phyloP scores from a whole-genome alignment of 2,329 filamentous ascomycete species.

The Trichoderma oligosporum region DNA sequence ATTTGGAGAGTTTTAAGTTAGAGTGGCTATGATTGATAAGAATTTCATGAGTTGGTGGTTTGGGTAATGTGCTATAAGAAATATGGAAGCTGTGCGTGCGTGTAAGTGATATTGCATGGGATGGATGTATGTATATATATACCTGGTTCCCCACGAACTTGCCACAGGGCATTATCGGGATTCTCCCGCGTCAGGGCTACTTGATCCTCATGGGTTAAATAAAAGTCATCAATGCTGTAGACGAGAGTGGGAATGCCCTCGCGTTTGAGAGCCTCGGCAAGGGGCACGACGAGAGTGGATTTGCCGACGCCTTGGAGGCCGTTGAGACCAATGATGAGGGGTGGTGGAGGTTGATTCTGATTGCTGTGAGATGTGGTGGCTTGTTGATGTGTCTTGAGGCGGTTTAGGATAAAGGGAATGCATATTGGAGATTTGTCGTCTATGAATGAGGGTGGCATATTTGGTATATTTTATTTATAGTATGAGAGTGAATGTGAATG shows the following conservation, averaged over 20 bases:
- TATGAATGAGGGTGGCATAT: conserved; percentile 40
- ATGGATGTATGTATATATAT: conserved; percentile 17
- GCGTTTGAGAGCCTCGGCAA: conserved; percentile 58
- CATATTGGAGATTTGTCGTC: conserved; percentile 78
- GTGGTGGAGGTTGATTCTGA: conserved; percentile 39
- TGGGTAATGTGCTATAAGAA: too few relatives aligned
- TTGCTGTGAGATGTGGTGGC: conserved; percentile 10
- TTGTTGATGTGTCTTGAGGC: conserved; percentile 47
- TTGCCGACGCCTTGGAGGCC: conserved; percentile 92
- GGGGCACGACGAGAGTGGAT: conserved; percentile 72
- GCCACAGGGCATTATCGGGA: conserved; percentile 69
- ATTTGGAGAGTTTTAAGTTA: too few relatives aligned
- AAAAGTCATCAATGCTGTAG: conserved; percentile 85
- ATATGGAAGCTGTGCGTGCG: neutral
- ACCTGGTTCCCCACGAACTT: conserved; percentile 78
- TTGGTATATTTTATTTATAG: neutral
- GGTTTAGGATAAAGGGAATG: conserved; percentile 69
- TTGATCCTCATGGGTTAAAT: conserved; percentile 70
- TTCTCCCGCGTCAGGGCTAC: conserved; percentile 59
- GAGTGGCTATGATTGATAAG: too few relatives aligned
- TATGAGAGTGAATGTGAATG: too few relatives aligned
- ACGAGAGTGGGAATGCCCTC: conserved; percentile 62
- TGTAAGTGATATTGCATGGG: neutral
- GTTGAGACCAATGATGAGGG: conserved; percentile 81
- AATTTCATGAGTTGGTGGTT: neutral